Conservation (phyloP, 1,284 basidiomycete species). For the Inonotus hispidus region DNA sequence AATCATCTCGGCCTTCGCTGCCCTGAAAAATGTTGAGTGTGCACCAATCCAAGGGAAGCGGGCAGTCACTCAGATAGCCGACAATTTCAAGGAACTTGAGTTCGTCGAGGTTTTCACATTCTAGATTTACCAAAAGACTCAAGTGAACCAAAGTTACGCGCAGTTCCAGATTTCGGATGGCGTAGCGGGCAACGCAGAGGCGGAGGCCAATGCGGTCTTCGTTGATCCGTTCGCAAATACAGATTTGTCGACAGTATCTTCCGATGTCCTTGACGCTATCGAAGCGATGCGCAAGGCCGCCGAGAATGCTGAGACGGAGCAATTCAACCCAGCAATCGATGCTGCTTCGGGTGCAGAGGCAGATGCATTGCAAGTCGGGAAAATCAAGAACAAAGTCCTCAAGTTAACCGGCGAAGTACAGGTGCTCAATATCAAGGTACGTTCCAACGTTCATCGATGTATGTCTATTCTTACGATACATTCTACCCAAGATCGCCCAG, state of each 20-base stretch:
- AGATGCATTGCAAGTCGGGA: slow-evolving; percentile 17
- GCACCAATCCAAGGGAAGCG: slow-evolving; percentile 5
- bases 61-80: slow-evolving; percentile 14
- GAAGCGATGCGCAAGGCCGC: slow-evolving; percentile 40
- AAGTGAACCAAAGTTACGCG: slow-evolving; percentile 30
- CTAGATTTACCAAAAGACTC: neutral
- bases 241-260: slow-evolving; percentile 25
- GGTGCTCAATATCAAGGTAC: slow-evolving; percentile 35
- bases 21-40: slow-evolving; percentile 16
- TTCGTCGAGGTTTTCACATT: slow-evolving; percentile 11
- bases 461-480: neutral
- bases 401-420: slow-evolving; percentile 41
- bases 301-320: slow-evolving; percentile 39
- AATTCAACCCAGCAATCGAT: slow-evolving; percentile 40
- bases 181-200: slow-evolving; percentile 35
- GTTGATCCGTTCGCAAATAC: slow-evolving; percentile 22
- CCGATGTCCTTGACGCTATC: slow-evolving; percentile 28
- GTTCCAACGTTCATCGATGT: slow-evolving; percentile 14
- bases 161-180: slow-evolving; percentile 45
- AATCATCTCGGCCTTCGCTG: slow-evolving; percentile 13
- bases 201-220: slow-evolving; percentile 39
- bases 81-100: slow-evolving; percentile 24
- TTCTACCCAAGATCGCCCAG: slow-evolving; percentile 29
- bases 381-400: slow-evolving; percentile 42
- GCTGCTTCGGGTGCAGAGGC: slow-evolving; percentile 34